Base-by-base conservation (phyloP, 176 grass and related monocot genomes). In the Hsuehochloa calcarea region DNA sequence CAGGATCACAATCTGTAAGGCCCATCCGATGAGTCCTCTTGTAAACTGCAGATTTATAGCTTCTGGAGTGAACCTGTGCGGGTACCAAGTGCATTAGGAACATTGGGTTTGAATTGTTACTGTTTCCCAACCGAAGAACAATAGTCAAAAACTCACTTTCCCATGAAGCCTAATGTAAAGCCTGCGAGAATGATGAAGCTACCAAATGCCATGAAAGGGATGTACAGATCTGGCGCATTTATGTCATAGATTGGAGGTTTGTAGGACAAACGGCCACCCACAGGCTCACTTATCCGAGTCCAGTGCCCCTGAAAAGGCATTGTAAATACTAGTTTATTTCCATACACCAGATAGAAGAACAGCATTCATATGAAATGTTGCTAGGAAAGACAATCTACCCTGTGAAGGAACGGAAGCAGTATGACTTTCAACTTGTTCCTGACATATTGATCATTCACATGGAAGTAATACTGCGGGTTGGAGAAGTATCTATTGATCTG, bases 381-480 rank as follows among this genome's bases (percentile, higher is more conserved):
- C 13, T 64, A 67, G 23, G 62, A 52, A 35, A 82, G 68, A 74
- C 5, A 25, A 61, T 16, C 70, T 91, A 95, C 93, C 89, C 93
- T 87, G 77, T 98, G 93, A 59, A 98, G 88, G 85, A 98, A 98
- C 0, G 93, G 96, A 80, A 98, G 80, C 80, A 98, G 29, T 83
- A 98, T 90, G 49, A 98, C 62, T 91, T 95, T 98, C 81, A 98
- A 70, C 56, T 98, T 98, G 84, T 98, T 98, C 79, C 91, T 39
- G 66, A 95, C 93, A 72, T 95, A 98, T 79, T 95, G 93, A 60
- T 93, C 93, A 85, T 98, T 98, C 55, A 98, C 95, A 88, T 98
- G 93, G 85, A 98, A 95, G 77, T 98, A 98, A 74, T 98, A 98
- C 50, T 98, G 95, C 0, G 91, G 95, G 37, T 98, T 92, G 76